Conservation (phyloP, 2,329 filamentous ascomycete genomes). For the Clarireedia homoeocarpa region DNA sequence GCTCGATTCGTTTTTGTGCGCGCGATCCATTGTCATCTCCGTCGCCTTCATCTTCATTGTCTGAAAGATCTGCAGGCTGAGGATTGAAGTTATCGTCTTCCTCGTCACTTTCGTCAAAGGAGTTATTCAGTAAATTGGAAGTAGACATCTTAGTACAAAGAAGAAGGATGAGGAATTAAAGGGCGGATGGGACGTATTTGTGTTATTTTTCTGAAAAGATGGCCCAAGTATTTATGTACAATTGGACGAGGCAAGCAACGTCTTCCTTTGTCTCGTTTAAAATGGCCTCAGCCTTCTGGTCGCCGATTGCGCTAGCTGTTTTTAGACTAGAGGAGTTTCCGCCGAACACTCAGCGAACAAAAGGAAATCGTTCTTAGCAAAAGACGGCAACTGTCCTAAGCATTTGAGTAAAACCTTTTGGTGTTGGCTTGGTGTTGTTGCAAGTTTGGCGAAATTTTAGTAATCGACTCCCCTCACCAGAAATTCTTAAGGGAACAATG, state of each 20-base stretch:
- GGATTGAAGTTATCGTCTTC: slow-evolving; percentile 91
- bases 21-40: slow-evolving; percentile 22
- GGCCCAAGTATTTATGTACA: not conserved
- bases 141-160: slow-evolving; percentile 22
- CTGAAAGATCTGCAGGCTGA: slow-evolving; percentile 55
- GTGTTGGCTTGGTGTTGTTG: slow-evolving; percentile 33
- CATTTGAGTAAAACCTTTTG: slow-evolving; percentile 48
- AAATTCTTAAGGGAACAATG: not conserved
- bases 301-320: not conserved
- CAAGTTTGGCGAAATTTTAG: too few species aligned
- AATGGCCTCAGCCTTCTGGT: slow-evolving; percentile 10
- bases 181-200: not conserved
- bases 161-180: slow-evolving; percentile 3
- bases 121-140: slow-evolving; percentile 19
- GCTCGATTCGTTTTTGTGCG: slow-evolving; percentile 23
- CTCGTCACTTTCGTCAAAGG: slow-evolving; percentile 54
- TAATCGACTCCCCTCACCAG: not conserved
- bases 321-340: not conserved
- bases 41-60: slow-evolving; percentile 50
- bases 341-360: not conserved
- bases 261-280: slow-evolving; percentile 2
- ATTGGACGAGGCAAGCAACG: slow-evolving; percentile 1
- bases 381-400: not conserved
- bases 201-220: not conserved
- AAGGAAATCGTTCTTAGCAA: not conserved